Base-by-base conservation (phyloP, 2,329 filamentous ascomycete genomes). In the Myriosclerotinia duriaeana region DNA sequence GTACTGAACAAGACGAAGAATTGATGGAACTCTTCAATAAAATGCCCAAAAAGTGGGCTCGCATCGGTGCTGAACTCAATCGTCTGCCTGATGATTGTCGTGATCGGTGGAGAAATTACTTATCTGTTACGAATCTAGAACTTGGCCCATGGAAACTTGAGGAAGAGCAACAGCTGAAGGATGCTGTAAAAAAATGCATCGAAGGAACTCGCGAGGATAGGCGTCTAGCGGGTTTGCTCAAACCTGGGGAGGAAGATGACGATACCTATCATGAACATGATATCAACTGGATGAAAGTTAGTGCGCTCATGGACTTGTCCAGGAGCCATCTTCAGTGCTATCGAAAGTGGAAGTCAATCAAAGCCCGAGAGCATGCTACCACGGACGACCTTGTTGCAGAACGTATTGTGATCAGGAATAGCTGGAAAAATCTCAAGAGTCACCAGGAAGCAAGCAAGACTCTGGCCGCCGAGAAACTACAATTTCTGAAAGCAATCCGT, bases 31-130 rank as follows among this genome's bases (percentile, higher is more conserved):
- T 85, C 7, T 80, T 83, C 61, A 77, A 81, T 81, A 82, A 34
- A 55, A 60, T 68, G 65, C 72, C 71, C 1, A 81, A 79, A 20
- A 84, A 86, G 67, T 93, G 89, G 87, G 81, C 82, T 14, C 71
- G 80, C 38, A 89, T 93, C 69, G 85, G 82, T 0, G 79, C 81
- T n/a, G 70, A 85, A 30, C 83, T 91, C 69, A 87, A 87, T 69
- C 86, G 90, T 7, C 83, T 87, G 50, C 81, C 84, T 0, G 84
- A 87, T 68, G 89, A 92, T 73, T 82, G 88, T 63, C 84, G 89
- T 61, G 89, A 92, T 74, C 86, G 89, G 4, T 91, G 88, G 80
- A 82, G 87, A 50, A 89, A 91, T 72, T 87, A 89, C 72, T 78
- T 90, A 30, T 87, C 85, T 64, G 84, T 84, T 26, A 80, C 83